phyloP scores from a whole-genome alignment of 345 rosid genomes.

The Laguncularia racemosa region DNA sequence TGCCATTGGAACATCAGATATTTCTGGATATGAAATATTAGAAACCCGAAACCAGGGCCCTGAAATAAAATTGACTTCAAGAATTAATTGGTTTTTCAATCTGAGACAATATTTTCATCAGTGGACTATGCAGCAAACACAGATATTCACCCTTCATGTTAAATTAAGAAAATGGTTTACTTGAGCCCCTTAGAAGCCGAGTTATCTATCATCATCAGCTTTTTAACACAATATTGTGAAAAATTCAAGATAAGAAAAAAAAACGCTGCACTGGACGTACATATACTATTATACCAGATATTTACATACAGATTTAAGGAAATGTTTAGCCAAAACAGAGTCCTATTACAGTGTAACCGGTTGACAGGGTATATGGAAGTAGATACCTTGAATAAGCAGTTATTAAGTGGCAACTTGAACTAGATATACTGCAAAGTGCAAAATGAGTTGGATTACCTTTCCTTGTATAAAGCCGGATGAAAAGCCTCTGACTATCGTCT shows the following conservation, averaged over 20 bases:
- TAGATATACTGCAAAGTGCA: neutral
- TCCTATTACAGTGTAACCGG: no score
- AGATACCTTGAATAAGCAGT: no score
- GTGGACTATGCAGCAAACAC: neutral
- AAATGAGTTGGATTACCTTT: conserved; percentile 47
- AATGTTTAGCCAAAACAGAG: no score
- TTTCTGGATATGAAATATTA: conserved; percentile 59
- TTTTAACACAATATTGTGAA: no score
- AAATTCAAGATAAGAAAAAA: no score
- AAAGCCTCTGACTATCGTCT: conserved; percentile 76
- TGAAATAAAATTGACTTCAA: conserved; percentile 19
- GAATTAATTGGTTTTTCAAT: neutral
- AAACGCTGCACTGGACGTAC: no score
- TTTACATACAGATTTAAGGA: no score
- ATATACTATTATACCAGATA: no score
- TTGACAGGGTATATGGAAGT: no score
- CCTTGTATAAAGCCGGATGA: conserved; percentile 74
- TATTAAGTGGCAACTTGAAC: neutral
- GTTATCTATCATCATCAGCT: no score
- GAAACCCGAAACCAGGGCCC: conserved; percentile 91
- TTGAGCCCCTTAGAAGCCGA: no score
- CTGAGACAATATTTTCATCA: neutral
- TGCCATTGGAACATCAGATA: conserved; percentile 47
- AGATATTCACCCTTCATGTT: neutral
- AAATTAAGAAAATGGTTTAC: no score